phyloP scores from a whole-genome alignment of 139 green algal genomes.

The Zygnema circumcarinatum region DNA sequence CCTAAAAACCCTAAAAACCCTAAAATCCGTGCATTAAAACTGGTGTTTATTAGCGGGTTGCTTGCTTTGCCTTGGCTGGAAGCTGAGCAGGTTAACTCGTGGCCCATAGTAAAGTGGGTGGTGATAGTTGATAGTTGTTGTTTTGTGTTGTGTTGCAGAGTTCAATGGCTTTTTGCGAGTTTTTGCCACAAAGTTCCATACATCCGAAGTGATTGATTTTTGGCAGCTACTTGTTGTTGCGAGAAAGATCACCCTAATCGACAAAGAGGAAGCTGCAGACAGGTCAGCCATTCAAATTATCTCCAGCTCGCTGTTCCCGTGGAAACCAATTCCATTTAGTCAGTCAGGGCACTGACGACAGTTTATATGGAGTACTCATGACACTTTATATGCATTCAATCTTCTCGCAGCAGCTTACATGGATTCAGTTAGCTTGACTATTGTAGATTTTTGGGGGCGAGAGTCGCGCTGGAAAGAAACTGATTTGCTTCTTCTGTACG shows the following conservation, averaged over 20 bases:
- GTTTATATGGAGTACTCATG: not conserved
- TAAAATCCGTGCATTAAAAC: not conserved
- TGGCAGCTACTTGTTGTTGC: not conserved
- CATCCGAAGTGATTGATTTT: not conserved
- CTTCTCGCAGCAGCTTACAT: not conserved
- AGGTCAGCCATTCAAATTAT: not conserved
- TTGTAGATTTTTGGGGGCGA: too few relatives aligned
- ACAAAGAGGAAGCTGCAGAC: not conserved
- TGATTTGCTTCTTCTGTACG: too few relatives aligned
- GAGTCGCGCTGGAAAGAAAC: too few relatives aligned
- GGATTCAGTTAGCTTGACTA: not conserved
- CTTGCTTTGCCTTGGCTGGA: too few relatives aligned
- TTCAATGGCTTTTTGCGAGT: slow-evolving; percentile 16
- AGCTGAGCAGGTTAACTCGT: not conserved
- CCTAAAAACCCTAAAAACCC: too few relatives aligned
- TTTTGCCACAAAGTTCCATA: not conserved
- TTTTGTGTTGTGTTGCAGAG: not conserved
- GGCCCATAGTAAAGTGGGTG: not conserved
- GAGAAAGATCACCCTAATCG: slow-evolving; percentile 1
- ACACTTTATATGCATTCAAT: not conserved
- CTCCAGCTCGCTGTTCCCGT: not conserved
- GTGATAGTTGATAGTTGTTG: not conserved
- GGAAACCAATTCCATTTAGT: not conserved
- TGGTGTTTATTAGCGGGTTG: not conserved
- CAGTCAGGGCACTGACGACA: not conserved